Percentiles rank a stretch among this genome's conserved stretches.
Evolutionary conservation across 2,329 filamentous ascomycete genomes (phyloP).

Genomic region (Lachnellula subtilissima): DNA sequence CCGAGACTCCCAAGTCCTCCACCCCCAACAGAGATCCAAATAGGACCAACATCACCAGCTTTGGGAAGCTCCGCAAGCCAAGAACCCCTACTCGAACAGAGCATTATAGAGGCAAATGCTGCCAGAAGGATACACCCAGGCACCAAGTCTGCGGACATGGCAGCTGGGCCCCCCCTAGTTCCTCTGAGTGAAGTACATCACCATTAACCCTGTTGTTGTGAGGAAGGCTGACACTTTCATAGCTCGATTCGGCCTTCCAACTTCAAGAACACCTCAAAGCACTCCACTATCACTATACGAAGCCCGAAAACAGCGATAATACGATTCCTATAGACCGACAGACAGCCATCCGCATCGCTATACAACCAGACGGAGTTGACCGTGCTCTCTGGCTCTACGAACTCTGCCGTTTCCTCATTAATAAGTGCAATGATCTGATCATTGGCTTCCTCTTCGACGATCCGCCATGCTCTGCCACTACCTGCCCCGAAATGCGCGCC

Average conservation of each 20-base stretch:
- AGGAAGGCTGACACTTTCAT: constrained; percentile 21
- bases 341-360: constrained; percentile 70
- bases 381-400: constrained; percentile 95
- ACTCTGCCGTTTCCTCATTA: constrained; percentile 90
- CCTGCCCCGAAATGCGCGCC: constrained; percentile 97
- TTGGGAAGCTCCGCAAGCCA: constrained; percentile 56
- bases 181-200: constrained; percentile 71
- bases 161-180: constrained; percentile 81
- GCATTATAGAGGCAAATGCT: constrained; percentile 65
- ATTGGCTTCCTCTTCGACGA: constrained; percentile 88
- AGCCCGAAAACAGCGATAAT: constrained; percentile 50
- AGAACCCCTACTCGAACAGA: constrained; percentile 54
- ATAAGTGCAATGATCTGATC: constrained; percentile 89
- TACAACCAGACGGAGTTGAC: constrained; percentile 76
- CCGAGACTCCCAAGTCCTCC: constrained; percentile 92
- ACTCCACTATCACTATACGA: constrained; percentile 77
- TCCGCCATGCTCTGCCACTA: constrained; percentile 80
- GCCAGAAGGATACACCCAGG: constrained; percentile 85
- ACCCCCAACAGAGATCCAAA: constrained; percentile 90
- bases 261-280: constrained; percentile 95
- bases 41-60: constrained; percentile 71
- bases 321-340: constrained; percentile 69
- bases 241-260: constrained; percentile 97
- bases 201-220: constrained; percentile 2
- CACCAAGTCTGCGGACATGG: constrained; percentile 89